phyloP scores from a whole-genome alignment of 179 eudicot genomes.

The Silene noctiflora region DNA sequence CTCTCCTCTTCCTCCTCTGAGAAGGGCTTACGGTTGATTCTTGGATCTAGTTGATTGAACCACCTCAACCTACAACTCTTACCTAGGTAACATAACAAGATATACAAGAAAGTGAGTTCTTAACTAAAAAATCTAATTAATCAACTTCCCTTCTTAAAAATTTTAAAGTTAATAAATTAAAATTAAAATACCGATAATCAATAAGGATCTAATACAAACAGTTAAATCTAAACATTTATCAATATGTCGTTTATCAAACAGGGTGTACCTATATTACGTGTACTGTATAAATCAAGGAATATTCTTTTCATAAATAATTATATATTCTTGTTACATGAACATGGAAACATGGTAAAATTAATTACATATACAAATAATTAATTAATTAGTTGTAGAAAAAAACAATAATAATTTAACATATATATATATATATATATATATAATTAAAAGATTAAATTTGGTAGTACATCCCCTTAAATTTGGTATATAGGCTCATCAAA shows the following conservation, averaged over 20 bases:
- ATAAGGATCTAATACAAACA: background rate
- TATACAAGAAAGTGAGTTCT: conserved; percentile 7
- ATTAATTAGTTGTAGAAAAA: too few relatives aligned
- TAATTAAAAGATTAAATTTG: too few relatives aligned
- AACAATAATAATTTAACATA: too few relatives aligned
- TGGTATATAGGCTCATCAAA: conserved; percentile 14
- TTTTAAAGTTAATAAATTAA: background rate
- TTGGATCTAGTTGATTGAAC: conserved; percentile 78
- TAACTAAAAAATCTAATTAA: conserved; percentile 14
- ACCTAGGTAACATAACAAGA: conserved; percentile 34
- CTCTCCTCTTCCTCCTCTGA: conserved; percentile 70
- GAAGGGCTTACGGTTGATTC: conserved; percentile 69
- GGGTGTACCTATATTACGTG: too few relatives aligned
- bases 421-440: too few relatives aligned
- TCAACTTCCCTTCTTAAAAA: background rate
- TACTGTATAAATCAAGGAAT: too few relatives aligned
- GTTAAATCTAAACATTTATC: too few relatives aligned
- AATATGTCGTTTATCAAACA: too few relatives aligned
- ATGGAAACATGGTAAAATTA: background rate
- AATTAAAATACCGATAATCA: background rate
- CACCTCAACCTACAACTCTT: conserved; percentile 85
- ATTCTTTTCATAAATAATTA: too few relatives aligned
- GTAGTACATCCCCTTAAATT: conserved; percentile 7
- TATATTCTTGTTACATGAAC: too few relatives aligned
- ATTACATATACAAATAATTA: background rate